Base-by-base conservation (phyloP, 345 rosid species). In the Eutrema heterophyllum region DNA sequence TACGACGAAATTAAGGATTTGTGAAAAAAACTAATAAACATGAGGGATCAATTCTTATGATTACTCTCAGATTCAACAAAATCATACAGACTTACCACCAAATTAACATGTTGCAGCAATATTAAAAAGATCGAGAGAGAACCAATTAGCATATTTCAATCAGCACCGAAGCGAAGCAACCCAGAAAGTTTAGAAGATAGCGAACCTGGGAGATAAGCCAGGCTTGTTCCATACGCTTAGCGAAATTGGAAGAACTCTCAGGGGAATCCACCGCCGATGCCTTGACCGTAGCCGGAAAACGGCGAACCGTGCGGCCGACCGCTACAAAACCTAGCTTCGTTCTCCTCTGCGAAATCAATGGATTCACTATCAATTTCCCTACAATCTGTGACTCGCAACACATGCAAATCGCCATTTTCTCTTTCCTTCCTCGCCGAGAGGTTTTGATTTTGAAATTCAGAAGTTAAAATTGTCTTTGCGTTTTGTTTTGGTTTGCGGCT, bases 121-220 rank as follows among this genome's bases (percentile, higher is more conserved):
- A 38, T 1, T 36, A 27, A 1, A 11, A 18, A 16, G 30, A 1
- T 46, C 15, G 0, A 10, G 53, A 15, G 41, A 30, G 10, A n/a
- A 64, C n/a, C 39, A 62, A 26, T 64, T 44, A 1, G 29, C 33
- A 0, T 30, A 30, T 30, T 30, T 29, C 5, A 30, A 30, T 30
- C 33, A 30, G 33, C 6, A 30, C 33, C 33, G 5, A 30, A 30
- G 33, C 33, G 6, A 30, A 30, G 33, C 12, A 39, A 1, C 24
- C 11, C 11, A 43, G 30, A 8, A 67, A 55, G 5, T 40, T 10
- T 30, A 39, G 26, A 41, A 57, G 45, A 63, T 30, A 39, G 10
- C 4, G 26, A 38, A 90, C 96, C 94, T 94, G 92, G 59, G 98
- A 89, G 75, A 94, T 89, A 64, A 82, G 40, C 98, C 96, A 94